Conservation (phyloP, 176 grass and related monocot genomes). For the Themeda triandra region DNA sequence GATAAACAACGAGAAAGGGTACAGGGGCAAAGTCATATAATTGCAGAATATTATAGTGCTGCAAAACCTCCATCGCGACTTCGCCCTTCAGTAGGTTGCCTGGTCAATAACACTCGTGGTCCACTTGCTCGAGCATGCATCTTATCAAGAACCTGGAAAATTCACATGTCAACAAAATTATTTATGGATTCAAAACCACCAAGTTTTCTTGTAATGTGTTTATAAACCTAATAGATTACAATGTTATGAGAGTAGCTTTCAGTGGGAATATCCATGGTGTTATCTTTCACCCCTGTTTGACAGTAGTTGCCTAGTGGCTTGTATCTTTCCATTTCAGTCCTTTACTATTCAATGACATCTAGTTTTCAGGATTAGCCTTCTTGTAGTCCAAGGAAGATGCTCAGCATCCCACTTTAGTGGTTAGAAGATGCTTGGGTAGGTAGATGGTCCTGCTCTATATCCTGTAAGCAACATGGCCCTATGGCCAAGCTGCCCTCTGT, state of each 20-base stretch:
- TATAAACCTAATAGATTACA: background rate
- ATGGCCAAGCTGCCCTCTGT: too few relatives aligned
- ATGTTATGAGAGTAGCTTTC: background rate
- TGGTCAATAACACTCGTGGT: conserved; percentile 69
- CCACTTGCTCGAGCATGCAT: conserved; percentile 96
- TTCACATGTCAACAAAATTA: background rate
- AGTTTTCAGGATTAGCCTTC: too few relatives aligned
- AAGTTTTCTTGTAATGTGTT: background rate
- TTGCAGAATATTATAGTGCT: conserved; percentile 13
- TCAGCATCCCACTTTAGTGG: too few relatives aligned
- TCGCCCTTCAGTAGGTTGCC: conserved; percentile 95
- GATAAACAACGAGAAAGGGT: conserved; percentile 6
- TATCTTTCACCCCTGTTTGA: background rate
- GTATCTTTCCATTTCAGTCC: too few relatives aligned
- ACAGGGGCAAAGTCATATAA: background rate
- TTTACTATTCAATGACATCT: too few relatives aligned
- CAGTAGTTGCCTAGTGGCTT: too few relatives aligned
- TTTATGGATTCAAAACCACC: conserved; percentile 6
- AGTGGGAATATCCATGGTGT: background rate
- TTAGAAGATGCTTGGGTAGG: too few relatives aligned
- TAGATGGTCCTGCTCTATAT: too few relatives aligned
- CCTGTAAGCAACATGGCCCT: too few relatives aligned
- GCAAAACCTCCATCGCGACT: conserved; percentile 83
- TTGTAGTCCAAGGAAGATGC: too few relatives aligned
- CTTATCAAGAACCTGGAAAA: conserved; percentile 85